A percentile compares a stretch with the other conserved stretches of the same genome.
phyloP scores from a whole-genome alignment of 2,329 filamentous ascomycete genomes.

The Biscogniauxia sp. region DNA sequence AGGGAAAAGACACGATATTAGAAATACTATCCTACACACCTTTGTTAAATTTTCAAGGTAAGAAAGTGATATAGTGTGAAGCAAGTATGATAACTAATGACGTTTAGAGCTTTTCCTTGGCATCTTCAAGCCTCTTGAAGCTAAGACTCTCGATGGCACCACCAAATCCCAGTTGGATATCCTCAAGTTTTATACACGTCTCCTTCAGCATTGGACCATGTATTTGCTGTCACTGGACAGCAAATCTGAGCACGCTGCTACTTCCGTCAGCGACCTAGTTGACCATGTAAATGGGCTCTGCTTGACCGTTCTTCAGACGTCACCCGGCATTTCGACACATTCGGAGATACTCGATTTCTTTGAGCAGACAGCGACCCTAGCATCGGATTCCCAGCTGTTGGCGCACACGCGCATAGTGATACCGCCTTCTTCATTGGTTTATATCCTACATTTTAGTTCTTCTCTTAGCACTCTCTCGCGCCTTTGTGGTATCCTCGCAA shows the following conservation, averaged over 20 bases:
- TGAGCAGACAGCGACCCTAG: slow-evolving; percentile 56
- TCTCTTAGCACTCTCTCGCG: slow-evolving; percentile 65
- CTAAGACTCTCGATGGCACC: slow-evolving; percentile 47
- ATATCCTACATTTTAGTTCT: slow-evolving; percentile 65
- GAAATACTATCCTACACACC: slow-evolving; percentile 56
- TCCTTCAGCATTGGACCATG: slow-evolving; percentile 61
- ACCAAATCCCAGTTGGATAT: slow-evolving; percentile 55
- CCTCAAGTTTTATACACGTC: slow-evolving; percentile 63
- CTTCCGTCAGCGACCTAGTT: slow-evolving; percentile 42
- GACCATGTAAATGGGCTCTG: slow-evolving; percentile 54
- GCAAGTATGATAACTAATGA: slow-evolving; percentile 21
- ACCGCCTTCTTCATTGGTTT: slow-evolving; percentile 66
- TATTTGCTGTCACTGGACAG: slow-evolving; percentile 40
- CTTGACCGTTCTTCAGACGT: slow-evolving; percentile 58
- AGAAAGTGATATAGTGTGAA: slow-evolving; percentile 6
- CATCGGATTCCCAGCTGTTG: slow-evolving; percentile 50
- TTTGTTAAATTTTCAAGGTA: slow-evolving; percentile 56
- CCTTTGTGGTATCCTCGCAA: slow-evolving; percentile 65
- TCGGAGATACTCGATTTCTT: slow-evolving; percentile 69
- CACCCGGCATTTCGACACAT: slow-evolving; percentile 40
- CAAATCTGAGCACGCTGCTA: slow-evolving; percentile 36
- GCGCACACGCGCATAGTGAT: slow-evolving; percentile 63
- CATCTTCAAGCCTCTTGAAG: slow-evolving; percentile 53
- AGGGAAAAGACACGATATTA: slow-evolving; percentile 53
- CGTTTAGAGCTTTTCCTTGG: slow-evolving; percentile 48